Evolutionary conservation across 306 rosid genomes (phyloP).

Genomic region (Purshia tridentata): DNA sequence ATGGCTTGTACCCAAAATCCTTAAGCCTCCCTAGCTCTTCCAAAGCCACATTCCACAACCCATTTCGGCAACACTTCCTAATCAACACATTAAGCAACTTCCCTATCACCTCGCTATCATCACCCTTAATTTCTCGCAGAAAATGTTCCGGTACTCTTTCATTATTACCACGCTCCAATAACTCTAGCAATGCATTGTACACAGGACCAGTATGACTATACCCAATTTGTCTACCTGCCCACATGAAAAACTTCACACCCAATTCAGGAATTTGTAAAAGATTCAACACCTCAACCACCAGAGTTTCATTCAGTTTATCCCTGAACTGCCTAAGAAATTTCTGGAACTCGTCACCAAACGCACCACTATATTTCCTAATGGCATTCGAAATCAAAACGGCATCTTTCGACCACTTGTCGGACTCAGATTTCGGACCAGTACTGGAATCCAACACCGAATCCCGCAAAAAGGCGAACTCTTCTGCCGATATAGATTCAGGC

Average conservation of each 20-base stretch:
- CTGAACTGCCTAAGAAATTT: conserved; percentile 63
- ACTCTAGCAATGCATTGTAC: conserved; percentile 51
- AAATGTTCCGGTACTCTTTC: conserved; percentile 47
- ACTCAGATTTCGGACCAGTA: conserved; percentile 19
- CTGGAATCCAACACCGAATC: conserved; percentile 39
- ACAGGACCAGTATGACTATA: conserved; percentile 50
- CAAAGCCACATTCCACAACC: conserved; percentile 74
- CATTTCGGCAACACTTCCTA: conserved; percentile 66
- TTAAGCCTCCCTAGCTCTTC: conserved; percentile 88
- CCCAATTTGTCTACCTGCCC: conserved; percentile 83
- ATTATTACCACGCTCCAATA: conserved; percentile 25
- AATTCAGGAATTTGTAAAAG: conserved; percentile 39
- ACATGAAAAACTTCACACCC: conserved; percentile 63
- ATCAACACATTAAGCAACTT: conserved; percentile 70
- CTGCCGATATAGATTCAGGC: conserved; percentile 30
- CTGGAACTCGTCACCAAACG: conserved; percentile 45
- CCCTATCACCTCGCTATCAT: conserved; percentile 54
- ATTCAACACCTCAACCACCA: conserved; percentile 58
- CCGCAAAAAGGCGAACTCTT: conserved; percentile 55
- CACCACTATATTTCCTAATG: conserved; percentile 32
- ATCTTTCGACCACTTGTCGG: conserved; percentile 34
- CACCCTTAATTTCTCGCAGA: conserved; percentile 48
- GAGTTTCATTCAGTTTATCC: conserved; percentile 37
- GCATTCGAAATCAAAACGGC: conserved; percentile 44
- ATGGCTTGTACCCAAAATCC: conserved; percentile 75